Evolutionary conservation across 1,139 yeast species (phyloP).

Genomic region (Saccharomyces hybrid): DNA sequence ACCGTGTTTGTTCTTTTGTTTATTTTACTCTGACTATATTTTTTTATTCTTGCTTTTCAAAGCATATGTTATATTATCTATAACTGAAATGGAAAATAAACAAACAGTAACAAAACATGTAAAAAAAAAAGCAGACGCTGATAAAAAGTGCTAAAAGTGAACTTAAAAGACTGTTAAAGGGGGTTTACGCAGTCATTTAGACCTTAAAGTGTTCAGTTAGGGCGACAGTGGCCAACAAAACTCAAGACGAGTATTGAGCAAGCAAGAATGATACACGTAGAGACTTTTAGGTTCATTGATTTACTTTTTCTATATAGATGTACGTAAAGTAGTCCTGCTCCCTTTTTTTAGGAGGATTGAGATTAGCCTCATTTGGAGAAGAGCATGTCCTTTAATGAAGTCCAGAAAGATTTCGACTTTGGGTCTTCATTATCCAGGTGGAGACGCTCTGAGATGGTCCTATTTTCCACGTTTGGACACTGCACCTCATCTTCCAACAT

Average conservation of each 20-base stretch:
- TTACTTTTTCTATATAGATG: background rate
- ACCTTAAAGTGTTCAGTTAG: background rate
- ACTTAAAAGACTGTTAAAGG: too few relatives aligned
- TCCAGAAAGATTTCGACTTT: background rate
- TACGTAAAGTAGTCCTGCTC: background rate
- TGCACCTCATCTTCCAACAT: background rate
- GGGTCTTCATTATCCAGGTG: background rate
- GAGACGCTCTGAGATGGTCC: background rate
- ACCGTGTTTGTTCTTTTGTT: too few relatives aligned
- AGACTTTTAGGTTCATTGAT: too few relatives aligned
- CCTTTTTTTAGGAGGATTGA: background rate
- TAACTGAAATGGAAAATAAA: background rate
- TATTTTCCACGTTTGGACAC: background rate
- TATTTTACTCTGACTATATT: too few relatives aligned
- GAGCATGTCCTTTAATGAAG: background rate
- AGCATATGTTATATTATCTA: background rate
- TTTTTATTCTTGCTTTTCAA: background rate
- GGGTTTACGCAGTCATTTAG: constrained; percentile 44
- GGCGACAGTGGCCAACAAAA: too few relatives aligned
- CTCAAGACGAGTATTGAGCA: too few relatives aligned
- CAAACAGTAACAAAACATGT: background rate
- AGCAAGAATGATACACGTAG: too few relatives aligned
- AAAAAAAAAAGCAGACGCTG: background rate
- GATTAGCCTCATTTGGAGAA: background rate
- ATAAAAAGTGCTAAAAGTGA: background rate